Evolutionary conservation across 768 basidiomycete genomes (phyloP), one percentile per base, ranked within the genome.

Genomic region (Rhizopogon vesiculosus): DNA sequence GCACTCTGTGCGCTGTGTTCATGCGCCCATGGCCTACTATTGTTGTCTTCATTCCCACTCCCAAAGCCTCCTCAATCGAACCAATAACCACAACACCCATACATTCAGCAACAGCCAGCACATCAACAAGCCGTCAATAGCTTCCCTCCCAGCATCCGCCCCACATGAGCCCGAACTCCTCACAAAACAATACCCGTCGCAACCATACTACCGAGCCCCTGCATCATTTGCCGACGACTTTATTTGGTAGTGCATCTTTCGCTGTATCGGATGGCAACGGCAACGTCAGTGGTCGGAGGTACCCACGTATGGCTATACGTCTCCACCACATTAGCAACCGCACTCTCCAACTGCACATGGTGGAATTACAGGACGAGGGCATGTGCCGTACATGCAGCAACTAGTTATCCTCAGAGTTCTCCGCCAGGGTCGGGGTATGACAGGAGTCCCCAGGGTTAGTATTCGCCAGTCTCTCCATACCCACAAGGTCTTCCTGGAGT

Each of bases 261-360:
- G 25, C 25, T 25, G 25, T 25, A 25, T 25, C 25, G 25, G 25
- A 25, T 3, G 25, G 25, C 25, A 25, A 25, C 25, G 25, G 3
- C 25, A 25, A 25, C 25, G 25, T 25, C 25, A 25, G 25, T 25
- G 25, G 25, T 25, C 25, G 25, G 25, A 9, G 35, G 59, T 31
- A 13, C 57, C 10, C 39, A 41, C 48, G 3, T 69, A 71, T 19
- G 42, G 48, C 7, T 62, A 71, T 40, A 18, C 56, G 2, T 38
- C 63, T 49, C 2, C 57, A 28, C 61, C 62, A 19, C 58, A 57
- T 22, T 65, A 67, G n/a, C 59, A 58, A 45, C 54, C 42, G 41
- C 42, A 39, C 6, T 60, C 59, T 16, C 28, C 56, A 12, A 12
- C 25, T n/a, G 42, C 33, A 7, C 39, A 39, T n/a, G 39, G n/a